These are phyloP conservation scores for Neurospora intermedia DNA, from an alignment of 495 filamentous ascomycete species.

Conservation along the genomic window DNA sequence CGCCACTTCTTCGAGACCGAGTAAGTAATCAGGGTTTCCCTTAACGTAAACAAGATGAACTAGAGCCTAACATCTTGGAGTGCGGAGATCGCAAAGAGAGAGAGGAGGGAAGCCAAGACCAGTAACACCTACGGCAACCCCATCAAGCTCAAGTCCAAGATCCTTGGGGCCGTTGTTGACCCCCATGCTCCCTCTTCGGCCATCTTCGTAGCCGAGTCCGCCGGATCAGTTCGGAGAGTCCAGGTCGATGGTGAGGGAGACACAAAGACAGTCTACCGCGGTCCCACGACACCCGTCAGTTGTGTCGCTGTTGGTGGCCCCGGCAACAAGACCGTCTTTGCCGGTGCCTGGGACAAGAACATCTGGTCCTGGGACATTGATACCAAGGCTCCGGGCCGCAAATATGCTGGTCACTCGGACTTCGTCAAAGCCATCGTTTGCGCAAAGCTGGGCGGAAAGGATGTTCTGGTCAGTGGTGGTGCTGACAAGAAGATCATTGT, in stretches of 20 bases:
- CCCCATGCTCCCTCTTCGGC: slow-evolving; percentile 43
- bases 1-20: slow-evolving; percentile 82
- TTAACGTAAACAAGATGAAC: neutral
- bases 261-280: slow-evolving; percentile 46
- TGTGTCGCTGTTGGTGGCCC: slow-evolving; percentile 57
- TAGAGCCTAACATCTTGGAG: slow-evolving; percentile 30
- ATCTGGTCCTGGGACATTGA: slow-evolving; percentile 72
- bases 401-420: slow-evolving; percentile 72
- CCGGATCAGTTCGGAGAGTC: slow-evolving; percentile 62
- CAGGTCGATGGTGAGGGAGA: slow-evolving; percentile 48
- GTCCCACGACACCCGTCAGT: slow-evolving; percentile 69
- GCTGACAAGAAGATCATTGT: slow-evolving; percentile 79
- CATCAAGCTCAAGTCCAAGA: slow-evolving; percentile 71
- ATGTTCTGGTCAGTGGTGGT: slow-evolving; percentile 72
- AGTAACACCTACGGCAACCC: slow-evolving; percentile 75
- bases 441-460: slow-evolving; percentile 41
- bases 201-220: slow-evolving; percentile 77
- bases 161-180: slow-evolving; percentile 65
- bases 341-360: slow-evolving; percentile 86
- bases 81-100: slow-evolving; percentile 57
- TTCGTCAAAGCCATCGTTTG: slow-evolving; percentile 75
- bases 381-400: slow-evolving; percentile 38
- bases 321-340: slow-evolving; percentile 53
- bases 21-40: slow-evolving; percentile 34
- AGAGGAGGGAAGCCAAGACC: slow-evolving; percentile 68